A percentile compares a stretch with the other conserved stretches of the same genome.
These are phyloP conservation scores for Massarina eburnea DNA, from an alignment of 2,329 filamentous ascomycete species.

Conservation along the genomic window DNA sequence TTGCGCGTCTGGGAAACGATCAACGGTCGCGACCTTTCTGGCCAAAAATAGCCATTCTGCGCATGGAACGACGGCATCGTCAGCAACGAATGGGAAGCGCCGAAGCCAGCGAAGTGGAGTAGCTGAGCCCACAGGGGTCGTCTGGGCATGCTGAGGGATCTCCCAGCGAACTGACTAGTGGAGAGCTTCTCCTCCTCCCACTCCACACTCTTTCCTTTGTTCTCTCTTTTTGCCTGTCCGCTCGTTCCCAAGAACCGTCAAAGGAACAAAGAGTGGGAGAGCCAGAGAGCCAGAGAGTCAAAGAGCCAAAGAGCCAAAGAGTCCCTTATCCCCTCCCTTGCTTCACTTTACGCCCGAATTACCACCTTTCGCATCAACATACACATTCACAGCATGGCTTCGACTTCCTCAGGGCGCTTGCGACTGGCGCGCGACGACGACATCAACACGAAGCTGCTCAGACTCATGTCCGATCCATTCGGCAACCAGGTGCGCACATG, in stretches of 20 bases:
- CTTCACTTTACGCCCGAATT: constrained; percentile 7
- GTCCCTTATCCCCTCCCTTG: constrained; percentile 6
- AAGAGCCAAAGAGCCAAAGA: too few relatives aligned
- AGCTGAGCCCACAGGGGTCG: too few relatives aligned
- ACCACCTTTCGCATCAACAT: neutral
- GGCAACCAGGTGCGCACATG: constrained; percentile 20
- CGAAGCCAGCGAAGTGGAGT: too few relatives aligned
- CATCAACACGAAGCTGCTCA: constrained; percentile 32
- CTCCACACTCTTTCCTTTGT: too few relatives aligned
- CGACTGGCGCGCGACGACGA: constrained; percentile 32
- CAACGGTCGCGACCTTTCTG: neutral
- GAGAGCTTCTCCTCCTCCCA: neutral
- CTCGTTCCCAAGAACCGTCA: too few relatives aligned
- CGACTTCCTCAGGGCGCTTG: constrained; percentile 18
- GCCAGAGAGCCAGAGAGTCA: too few relatives aligned
- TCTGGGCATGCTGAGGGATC: too few relatives aligned
- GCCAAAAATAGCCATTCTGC: neutral
- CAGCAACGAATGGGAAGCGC: neutral
- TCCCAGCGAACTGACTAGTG: neutral
- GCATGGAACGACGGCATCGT: neutral
- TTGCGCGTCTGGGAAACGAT: too few relatives aligned
- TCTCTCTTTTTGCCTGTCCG: too few relatives aligned
- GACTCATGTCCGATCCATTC: constrained; percentile 33
- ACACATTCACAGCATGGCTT: constrained; percentile 22
- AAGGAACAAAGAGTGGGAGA: too few relatives aligned